A percentile compares a stretch with the other conserved stretches of the same genome.
Conservation (phyloP, 805 yeast species). For the Candida manassasensis region DNA sequence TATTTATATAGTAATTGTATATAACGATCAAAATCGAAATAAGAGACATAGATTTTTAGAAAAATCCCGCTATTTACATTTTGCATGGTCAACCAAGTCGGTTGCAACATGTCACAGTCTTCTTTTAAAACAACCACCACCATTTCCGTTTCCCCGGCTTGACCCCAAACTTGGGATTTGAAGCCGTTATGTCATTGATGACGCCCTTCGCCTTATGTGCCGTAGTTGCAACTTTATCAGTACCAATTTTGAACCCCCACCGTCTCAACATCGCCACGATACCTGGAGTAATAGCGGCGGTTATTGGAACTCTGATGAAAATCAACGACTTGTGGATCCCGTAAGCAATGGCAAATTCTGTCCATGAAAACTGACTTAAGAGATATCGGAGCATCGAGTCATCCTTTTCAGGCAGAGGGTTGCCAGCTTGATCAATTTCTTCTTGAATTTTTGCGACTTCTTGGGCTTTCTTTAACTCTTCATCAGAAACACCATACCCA, state of each 20-base stretch:
- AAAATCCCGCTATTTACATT: conserved; percentile 1
- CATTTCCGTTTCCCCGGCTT: conserved; percentile 46
- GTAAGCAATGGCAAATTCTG: conserved; percentile 87
- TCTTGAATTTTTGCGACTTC: conserved; percentile 30
- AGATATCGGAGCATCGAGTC: conserved; percentile 11
- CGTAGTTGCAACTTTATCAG: conserved; percentile 40
- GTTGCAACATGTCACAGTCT: background rate
- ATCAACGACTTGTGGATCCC: conserved; percentile 87
- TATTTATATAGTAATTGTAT: too few species aligned
- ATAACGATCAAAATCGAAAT: too few species aligned
- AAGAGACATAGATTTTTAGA: background rate
- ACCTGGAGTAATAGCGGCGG: conserved; percentile 88
- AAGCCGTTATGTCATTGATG: conserved; percentile 38
- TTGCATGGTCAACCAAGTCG: too few species aligned
- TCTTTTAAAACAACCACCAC: conserved; percentile 55
- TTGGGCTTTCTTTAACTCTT: conserved; percentile 33
- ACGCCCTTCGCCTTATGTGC: conserved; percentile 23
- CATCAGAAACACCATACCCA: conserved; percentile 55
- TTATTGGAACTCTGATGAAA: conserved; percentile 78
- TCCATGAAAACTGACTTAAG: conserved; percentile 47
- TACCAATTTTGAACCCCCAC: conserved; percentile 79
- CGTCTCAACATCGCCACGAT: conserved; percentile 60
- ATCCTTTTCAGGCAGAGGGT: conserved; percentile 12
- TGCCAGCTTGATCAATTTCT: conserved; percentile 17
- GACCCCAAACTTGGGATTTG: conserved; percentile 48